Conservation (phyloP, 2,329 filamentous ascomycete genomes). For the Apiospora sp. region DNA sequence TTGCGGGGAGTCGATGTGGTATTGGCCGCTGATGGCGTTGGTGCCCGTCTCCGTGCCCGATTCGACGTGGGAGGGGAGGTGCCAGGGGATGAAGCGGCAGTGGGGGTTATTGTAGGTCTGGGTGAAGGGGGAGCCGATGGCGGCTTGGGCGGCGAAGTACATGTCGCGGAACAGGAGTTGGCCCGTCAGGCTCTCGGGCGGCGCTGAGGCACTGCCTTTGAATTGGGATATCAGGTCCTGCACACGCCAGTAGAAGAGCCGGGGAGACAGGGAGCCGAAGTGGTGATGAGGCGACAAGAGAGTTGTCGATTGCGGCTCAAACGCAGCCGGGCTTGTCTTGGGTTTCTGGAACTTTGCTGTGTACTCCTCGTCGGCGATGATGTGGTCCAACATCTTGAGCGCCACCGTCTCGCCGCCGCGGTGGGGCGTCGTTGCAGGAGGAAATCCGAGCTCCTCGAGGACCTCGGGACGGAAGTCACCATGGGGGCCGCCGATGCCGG, state of each 20-base stretch:
- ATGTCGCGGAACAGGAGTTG: constrained; percentile 83
- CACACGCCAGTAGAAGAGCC: constrained; percentile 77
- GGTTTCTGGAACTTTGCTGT: constrained; percentile 80
- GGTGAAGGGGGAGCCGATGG: constrained; percentile 68
- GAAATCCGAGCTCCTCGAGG: constrained; percentile 74
- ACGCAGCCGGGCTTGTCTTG: constrained; percentile 76
- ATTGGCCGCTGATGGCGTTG: constrained; percentile 61
- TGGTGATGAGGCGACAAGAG: constrained; percentile 77
- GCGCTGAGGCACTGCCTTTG: constrained; percentile 60
- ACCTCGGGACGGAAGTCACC: constrained; percentile 76
- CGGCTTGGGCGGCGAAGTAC: constrained; percentile 82
- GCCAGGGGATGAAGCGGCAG: constrained; percentile 82
- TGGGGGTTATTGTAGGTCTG: constrained; percentile 72
- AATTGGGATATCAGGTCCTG: constrained; percentile 67
- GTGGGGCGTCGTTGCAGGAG: constrained; percentile 70
- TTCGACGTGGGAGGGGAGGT: constrained; percentile 69
- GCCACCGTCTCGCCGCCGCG: constrained; percentile 75
- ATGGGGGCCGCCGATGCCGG: constrained; percentile 69
- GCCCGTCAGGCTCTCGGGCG: constrained; percentile 74
- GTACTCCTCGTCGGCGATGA: constrained; percentile 70
- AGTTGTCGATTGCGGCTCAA: constrained; percentile 76
- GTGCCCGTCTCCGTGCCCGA: constrained; percentile 49
- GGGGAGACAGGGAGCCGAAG: constrained; percentile 74
- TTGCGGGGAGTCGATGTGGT: constrained; percentile 68
- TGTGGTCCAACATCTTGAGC: constrained; percentile 62